Conservation (phyloP, 2,329 filamentous ascomycete genomes). For the Scedosporium dehoogii region DNA sequence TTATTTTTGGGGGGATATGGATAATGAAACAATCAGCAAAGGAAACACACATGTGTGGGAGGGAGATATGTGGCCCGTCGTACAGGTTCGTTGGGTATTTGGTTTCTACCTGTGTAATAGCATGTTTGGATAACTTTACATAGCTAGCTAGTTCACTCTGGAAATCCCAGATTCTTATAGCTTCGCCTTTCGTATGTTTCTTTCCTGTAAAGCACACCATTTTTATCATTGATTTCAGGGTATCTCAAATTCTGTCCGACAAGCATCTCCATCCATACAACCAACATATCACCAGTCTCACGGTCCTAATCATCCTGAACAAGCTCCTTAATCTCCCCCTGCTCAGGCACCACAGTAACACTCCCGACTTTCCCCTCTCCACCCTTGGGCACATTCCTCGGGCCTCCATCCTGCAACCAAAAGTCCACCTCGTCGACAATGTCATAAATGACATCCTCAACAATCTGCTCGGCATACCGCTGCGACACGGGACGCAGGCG, state of each 20-base stretch:
- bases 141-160: no score
- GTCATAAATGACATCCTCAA: slow-evolving; percentile 88
- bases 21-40: no score
- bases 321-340: slow-evolving; percentile 54
- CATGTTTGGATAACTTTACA: no score
- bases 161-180: no score
- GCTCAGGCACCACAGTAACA: slow-evolving; percentile 31
- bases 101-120: no score
- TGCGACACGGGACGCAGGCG: slow-evolving; percentile 53
- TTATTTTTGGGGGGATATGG: no score
- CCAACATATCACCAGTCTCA: not conserved
- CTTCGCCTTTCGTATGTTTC: no score
- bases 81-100: no score
- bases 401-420: slow-evolving; percentile 60
- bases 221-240: not conserved
- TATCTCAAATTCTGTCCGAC: not conserved
- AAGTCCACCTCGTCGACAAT: slow-evolving; percentile 91
- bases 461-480: slow-evolving; percentile 85
- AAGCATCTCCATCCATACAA: not conserved
- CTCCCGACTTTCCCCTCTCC: slow-evolving; percentile 34
- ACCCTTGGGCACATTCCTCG: slow-evolving; percentile 34
- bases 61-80: no score
- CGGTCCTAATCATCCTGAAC: slow-evolving; percentile 47
- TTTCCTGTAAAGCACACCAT: no score
- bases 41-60: no score